Percentiles rank a stretch among this genome's conserved stretches.
phyloP scores from a whole-genome alignment of 495 filamentous ascomycete genomes.

The Xylaria scruposa region DNA sequence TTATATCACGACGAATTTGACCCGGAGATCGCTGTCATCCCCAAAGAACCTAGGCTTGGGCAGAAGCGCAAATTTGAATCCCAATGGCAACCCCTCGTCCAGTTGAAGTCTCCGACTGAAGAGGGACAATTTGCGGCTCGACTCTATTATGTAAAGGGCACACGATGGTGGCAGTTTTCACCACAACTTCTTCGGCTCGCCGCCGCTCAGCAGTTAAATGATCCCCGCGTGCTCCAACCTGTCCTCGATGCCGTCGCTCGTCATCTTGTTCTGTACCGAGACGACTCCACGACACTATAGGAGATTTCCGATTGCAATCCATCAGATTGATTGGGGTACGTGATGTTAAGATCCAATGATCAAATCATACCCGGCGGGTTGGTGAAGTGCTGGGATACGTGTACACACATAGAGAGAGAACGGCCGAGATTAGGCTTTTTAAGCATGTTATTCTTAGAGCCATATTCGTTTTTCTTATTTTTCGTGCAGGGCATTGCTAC shows the following conservation, averaged over 20 bases:
- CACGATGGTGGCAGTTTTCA: not conserved
- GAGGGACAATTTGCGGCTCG: not conserved
- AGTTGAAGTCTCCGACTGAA: not conserved
- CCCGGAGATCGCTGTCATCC: not conserved
- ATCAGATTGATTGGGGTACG: not conserved
- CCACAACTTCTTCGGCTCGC: not conserved
- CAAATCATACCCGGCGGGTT: not conserved
- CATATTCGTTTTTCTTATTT: not conserved
- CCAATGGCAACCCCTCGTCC: not conserved
- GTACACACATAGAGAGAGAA: not conserved
- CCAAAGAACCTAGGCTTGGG: not conserved
- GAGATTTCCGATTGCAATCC: not conserved
- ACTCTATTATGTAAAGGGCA: not conserved
- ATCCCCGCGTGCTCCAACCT: not conserved
- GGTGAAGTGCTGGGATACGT: not conserved
- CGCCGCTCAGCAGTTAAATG: not conserved
- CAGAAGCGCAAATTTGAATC: not conserved
- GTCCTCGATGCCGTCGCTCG: not conserved
- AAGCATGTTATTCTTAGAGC: not conserved
- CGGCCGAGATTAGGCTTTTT: not conserved
- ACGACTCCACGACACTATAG: not conserved
- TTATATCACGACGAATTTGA: not conserved
- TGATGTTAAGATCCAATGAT: not conserved
- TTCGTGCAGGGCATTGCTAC: not conserved
- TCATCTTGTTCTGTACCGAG: not conserved